Conservation (phyloP, 257 asterid species). For the Rauvolfia tetraphylla region DNA sequence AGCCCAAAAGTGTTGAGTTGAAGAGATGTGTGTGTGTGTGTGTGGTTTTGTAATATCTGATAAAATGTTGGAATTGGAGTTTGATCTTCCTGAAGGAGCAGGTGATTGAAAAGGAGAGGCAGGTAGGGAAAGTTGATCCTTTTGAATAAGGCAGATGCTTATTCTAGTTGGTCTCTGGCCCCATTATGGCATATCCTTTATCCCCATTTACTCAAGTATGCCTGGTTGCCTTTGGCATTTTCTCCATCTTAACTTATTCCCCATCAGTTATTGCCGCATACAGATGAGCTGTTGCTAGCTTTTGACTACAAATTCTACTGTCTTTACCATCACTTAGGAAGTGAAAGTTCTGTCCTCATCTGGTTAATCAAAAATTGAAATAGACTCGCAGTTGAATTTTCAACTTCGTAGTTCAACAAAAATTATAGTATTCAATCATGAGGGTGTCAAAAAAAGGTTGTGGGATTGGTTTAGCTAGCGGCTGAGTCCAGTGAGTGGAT, state of each 20-base stretch:
- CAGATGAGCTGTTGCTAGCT: not conserved
- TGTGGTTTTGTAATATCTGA: not conserved
- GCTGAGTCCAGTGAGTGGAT: not conserved
- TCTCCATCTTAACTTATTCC: not conserved
- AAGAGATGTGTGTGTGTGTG: not conserved
- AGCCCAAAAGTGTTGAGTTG: no score
- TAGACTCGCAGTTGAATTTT: no score
- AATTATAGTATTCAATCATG: no score
- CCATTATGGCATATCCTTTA: conserved; percentile 3
- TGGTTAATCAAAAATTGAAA: no score
- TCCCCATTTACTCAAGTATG: not conserved
- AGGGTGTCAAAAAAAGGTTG: not conserved
- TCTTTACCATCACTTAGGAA: no score
- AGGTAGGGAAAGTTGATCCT: not conserved
- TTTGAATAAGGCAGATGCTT: not conserved
- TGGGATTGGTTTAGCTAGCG: not conserved
- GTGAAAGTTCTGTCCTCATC: no score
- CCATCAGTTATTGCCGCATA: not conserved
- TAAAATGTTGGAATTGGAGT: not conserved
- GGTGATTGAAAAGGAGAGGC: not conserved
- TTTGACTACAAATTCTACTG: not conserved
- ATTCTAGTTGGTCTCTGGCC: not conserved
- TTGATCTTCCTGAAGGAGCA: not conserved
- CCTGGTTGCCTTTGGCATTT: conserved; percentile 1
- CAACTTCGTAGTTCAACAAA: no score